A percentile compares a stretch with the other conserved stretches of the same genome.
These are phyloP conservation scores for Solidago caesia DNA, from an alignment of 129 eudicot genomes.

Conservation along the genomic window DNA sequence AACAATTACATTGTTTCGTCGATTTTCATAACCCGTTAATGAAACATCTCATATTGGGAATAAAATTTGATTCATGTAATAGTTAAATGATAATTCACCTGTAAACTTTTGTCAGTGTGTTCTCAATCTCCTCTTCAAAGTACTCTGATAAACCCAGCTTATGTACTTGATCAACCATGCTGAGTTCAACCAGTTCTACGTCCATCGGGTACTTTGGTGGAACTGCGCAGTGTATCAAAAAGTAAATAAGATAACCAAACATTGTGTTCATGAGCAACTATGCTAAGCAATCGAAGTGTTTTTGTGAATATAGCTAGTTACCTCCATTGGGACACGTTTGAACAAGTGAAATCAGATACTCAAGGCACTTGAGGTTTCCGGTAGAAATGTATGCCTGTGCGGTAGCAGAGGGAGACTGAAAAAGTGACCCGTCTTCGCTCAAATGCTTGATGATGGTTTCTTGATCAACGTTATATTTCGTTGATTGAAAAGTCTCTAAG, in stretches of 20 bases:
- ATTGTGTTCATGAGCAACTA: background rate
- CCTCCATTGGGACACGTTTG: slow-evolving; percentile 50
- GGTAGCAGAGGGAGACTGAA: slow-evolving; percentile 62
- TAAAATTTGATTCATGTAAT: background rate
- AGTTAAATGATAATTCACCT: slow-evolving; percentile 24
- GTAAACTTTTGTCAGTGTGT: slow-evolving; percentile 34
- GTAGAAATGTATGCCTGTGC: slow-evolving; percentile 48
- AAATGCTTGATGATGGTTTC: slow-evolving; percentile 26
- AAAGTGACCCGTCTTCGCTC: slow-evolving; percentile 49
- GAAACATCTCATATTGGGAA: background rate
- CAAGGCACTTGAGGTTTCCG: slow-evolving; percentile 39
- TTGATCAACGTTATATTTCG: slow-evolving; percentile 21
- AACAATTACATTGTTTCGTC: background rate
- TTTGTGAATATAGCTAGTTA: background rate
- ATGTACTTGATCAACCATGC: slow-evolving; percentile 55
- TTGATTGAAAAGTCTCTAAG: slow-evolving; percentile 39
- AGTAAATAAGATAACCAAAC: background rate
- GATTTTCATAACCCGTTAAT: background rate
- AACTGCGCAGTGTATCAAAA: slow-evolving; percentile 28
- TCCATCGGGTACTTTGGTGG: slow-evolving; percentile 52
- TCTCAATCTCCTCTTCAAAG: slow-evolving; percentile 44
- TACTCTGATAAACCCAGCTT: slow-evolving; percentile 52
- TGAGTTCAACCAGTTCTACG: slow-evolving; percentile 43
- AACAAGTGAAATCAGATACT: slow-evolving; percentile 40
- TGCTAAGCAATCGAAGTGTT: background rate